Evolutionary conservation across 2,329 filamentous ascomycete species (phyloP), one percentile per base, ranked within the genome.

Genomic region (Dothiorella sarmentorum): DNA sequence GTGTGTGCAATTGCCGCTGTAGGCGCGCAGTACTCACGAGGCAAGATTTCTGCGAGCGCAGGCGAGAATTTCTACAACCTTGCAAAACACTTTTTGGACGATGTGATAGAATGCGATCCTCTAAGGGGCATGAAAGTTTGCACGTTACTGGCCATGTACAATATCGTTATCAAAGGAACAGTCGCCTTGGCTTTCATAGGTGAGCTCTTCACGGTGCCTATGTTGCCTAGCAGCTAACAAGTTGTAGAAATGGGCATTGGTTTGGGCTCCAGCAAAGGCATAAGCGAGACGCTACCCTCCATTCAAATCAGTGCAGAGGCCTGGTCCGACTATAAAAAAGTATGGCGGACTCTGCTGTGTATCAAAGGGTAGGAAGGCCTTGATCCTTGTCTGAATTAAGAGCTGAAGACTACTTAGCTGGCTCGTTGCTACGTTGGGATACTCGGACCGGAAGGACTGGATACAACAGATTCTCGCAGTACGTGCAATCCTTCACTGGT

Each of bases 71-170:
- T 66, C 45, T 66, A 67, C 42, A 57, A 56, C 2, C 58, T 63
- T 10, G 56, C 52, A 2, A 66, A 63, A 29, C 60, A 62, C 9
- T 58, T 62, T 4, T 44, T 67, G 9, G 63, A 67, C 43, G 59
- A 52, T 38, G 60, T 62, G 15, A 63, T 67, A 17, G 49, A 61
- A 26, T 15, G 56, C 7, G 60, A 64, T 37, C 64, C 65, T 13
- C 43, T 66, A 11, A 60, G 63, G 17, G 64, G 62, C 1, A 65
- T 67, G 61, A 67, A 65, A 31, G 35, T 65, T 2, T 66, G 64
- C 20, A 60, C 61, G 1, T 51, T 67, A 9, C 35, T 67, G n/a
- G 61, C 59, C 10, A 61, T 66, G 56, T 67, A 67, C 45, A 67
- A 66, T 24, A 62, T 67, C 20, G 52, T 63, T 11, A 49, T 63